These are phyloP conservation scores for Exophiala sideris DNA, from an alignment of 2,329 filamentous ascomycete genomes.

Conservation along the genomic window DNA sequence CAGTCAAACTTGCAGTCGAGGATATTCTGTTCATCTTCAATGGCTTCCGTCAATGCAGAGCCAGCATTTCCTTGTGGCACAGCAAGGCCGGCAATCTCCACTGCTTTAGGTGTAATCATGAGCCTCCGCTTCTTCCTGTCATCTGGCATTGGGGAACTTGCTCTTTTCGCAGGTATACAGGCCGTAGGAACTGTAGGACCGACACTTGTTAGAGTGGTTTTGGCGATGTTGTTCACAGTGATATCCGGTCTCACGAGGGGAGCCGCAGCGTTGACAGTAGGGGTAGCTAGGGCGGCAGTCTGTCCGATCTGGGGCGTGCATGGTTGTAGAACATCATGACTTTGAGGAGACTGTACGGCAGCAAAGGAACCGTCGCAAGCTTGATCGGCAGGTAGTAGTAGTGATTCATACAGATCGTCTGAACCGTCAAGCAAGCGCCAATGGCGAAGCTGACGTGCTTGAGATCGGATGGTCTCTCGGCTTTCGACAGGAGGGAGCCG, in stretches of 20 bases:
- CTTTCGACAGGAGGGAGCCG: constrained; percentile 19
- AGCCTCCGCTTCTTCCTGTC: constrained; percentile 7
- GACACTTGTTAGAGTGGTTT: too few relatives aligned
- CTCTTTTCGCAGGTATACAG: too few relatives aligned
- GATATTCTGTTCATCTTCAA: neutral
- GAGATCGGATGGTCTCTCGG: constrained; percentile 7
- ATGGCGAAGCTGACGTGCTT: neutral
- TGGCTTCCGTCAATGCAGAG: neutral
- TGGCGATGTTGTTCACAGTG: too few relatives aligned
- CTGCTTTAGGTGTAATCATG: constrained; percentile 2
- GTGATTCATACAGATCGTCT: constrained; percentile 16
- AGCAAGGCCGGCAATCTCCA: constrained; percentile 3
- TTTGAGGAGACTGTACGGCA: neutral
- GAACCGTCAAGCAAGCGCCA: constrained; percentile 10
- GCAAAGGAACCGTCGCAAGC: neutral
- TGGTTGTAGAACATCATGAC: too few relatives aligned
- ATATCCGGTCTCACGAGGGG: too few relatives aligned
- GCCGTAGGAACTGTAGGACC: too few relatives aligned
- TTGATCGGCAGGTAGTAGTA: neutral
- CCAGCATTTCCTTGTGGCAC: neutral
- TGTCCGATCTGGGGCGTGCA: too few relatives aligned
- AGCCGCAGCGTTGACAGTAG: too few relatives aligned
- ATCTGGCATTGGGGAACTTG: neutral
- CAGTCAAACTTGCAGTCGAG: neutral
- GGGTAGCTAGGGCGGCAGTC: too few relatives aligned